These are phyloP conservation scores for Ampelomyces quisqualis DNA, from an alignment of 2,329 filamentous ascomycete species.

Conservation along the genomic window DNA sequence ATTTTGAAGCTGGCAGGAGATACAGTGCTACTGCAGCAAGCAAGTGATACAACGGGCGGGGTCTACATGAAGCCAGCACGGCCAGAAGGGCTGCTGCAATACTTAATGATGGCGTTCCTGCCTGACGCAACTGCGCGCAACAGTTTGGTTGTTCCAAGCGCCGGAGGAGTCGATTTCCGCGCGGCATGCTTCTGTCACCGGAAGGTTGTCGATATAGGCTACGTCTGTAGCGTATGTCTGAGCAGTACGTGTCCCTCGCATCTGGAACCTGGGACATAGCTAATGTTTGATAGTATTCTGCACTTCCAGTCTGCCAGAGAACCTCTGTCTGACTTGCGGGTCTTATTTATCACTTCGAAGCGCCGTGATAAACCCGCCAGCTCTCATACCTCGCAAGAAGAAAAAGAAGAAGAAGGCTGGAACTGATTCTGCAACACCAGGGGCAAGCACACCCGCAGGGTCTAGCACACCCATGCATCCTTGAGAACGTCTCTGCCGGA, in stretches of 20 bases:
- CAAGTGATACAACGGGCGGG: slow-evolving; percentile 70
- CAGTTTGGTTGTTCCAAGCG: slow-evolving; percentile 74
- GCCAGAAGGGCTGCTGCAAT: slow-evolving; percentile 71
- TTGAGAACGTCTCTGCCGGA: slow-evolving; percentile 13
- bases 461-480: slow-evolving; percentile 38
- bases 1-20: slow-evolving; percentile 82
- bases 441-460: slow-evolving; percentile 34
- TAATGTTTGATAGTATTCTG: slow-evolving; percentile 39
- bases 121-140: slow-evolving; percentile 66
- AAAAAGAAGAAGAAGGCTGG: slow-evolving; percentile 43
- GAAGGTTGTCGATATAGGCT: slow-evolving; percentile 85
- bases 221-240: slow-evolving; percentile 93
- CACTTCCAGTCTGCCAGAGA: slow-evolving; percentile 33
- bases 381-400: slow-evolving; percentile 42
- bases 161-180: slow-evolving; percentile 88
- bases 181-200: slow-evolving; percentile 98
- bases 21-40: slow-evolving; percentile 92
- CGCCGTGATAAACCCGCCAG: slow-evolving; percentile 36
- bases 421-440: slow-evolving; percentile 39
- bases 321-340: slow-evolving; percentile 43
- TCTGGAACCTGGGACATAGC: not conserved
- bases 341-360: slow-evolving; percentile 42
- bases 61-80: slow-evolving; percentile 63
- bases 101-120: slow-evolving; percentile 92
- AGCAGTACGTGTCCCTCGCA: slow-evolving; percentile 60